Percentiles rank a stretch among this genome's conserved stretches.
Evolutionary conservation across 2,329 filamentous ascomycete genomes (phyloP).

Genomic region (Stachybotrys echinatus): DNA sequence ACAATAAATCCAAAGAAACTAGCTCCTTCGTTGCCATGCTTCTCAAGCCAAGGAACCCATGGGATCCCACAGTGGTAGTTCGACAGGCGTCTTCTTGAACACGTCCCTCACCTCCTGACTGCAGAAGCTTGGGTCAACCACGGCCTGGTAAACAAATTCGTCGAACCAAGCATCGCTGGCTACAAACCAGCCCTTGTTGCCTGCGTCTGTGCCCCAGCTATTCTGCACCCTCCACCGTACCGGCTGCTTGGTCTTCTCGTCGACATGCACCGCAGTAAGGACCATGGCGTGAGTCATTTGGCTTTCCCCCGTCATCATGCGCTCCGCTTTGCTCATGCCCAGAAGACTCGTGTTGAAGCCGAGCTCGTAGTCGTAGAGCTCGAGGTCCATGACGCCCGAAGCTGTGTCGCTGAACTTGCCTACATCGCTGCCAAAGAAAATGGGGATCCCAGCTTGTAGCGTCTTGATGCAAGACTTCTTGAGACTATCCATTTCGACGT

Average conservation of each 20-base stretch:
- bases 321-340: slow-evolving; percentile 69
- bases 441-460: slow-evolving; percentile 70
- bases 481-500: slow-evolving; percentile 68
- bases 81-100: slow-evolving; percentile 62
- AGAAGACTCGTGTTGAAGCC: slow-evolving; percentile 76
- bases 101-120: slow-evolving; percentile 63
- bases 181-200: slow-evolving; percentile 80
- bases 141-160: slow-evolving; percentile 80
- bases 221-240: slow-evolving; percentile 86
- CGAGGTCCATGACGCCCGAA: slow-evolving; percentile 74
- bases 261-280: slow-evolving; percentile 77
- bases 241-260: slow-evolving; percentile 53
- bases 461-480: slow-evolving; percentile 71
- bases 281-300: slow-evolving; percentile 94
- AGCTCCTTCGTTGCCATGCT: slow-evolving; percentile 1
- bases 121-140: slow-evolving; percentile 69
- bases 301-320: slow-evolving; percentile 68
- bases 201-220: slow-evolving; percentile 67
- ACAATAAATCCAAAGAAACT: not conserved
- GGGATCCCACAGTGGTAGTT: slow-evolving; percentile 74
- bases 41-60: slow-evolving; percentile 66
- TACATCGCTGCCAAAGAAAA: slow-evolving; percentile 88
- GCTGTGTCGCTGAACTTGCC: slow-evolving; percentile 69
- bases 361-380: slow-evolving; percentile 72
- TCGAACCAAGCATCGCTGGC: slow-evolving; percentile 82